phyloP scores from a whole-genome alignment of 2,329 filamentous ascomycete species.

The Aspergillus sp. region DNA sequence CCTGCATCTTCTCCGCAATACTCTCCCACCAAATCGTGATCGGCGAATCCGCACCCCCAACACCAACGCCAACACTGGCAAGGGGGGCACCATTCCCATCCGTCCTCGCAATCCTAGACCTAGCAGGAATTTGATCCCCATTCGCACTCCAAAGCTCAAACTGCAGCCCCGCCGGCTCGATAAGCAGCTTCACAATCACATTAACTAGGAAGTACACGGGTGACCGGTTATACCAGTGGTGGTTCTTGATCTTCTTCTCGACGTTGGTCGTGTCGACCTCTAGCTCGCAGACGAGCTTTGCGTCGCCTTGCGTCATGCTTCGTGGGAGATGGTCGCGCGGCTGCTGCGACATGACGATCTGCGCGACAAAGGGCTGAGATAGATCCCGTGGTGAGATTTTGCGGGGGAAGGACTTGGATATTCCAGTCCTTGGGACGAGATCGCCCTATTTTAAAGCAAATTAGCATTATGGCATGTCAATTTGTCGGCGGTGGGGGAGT shows the following conservation, averaged over 20 bases:
- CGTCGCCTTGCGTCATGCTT: constrained; percentile 6
- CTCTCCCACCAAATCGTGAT: constrained; percentile 6
- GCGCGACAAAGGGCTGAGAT: neutral
- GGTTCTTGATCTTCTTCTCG: constrained; percentile 10
- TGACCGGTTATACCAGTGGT: constrained; percentile 8
- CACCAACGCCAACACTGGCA: too few species aligned
- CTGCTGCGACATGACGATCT: constrained; percentile 9
- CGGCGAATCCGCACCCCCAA: neutral
- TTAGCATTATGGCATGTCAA: too few species aligned
- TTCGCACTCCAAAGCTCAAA: constrained; percentile 6
- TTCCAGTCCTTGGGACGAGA: constrained; percentile 21
- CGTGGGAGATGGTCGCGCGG: neutral
- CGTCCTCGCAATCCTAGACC: neutral
- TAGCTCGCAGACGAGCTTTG: constrained; percentile 10
- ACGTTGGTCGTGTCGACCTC: constrained; percentile 5
- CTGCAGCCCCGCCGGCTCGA: constrained; percentile 1
- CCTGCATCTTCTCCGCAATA: constrained; percentile 8
- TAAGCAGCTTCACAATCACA: constrained; percentile 4
- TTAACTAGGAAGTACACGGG: constrained; percentile 8
- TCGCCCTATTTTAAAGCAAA: constrained; percentile 12
- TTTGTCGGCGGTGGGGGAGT: too few species aligned
- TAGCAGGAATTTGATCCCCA: neutral
- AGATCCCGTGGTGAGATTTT: constrained; percentile 18
- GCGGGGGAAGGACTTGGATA: constrained; percentile 27
- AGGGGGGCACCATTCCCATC: neutral